Conservation (phyloP, 1,139 yeast species). For the Hemisphaericaspora xylanilytica region DNA sequence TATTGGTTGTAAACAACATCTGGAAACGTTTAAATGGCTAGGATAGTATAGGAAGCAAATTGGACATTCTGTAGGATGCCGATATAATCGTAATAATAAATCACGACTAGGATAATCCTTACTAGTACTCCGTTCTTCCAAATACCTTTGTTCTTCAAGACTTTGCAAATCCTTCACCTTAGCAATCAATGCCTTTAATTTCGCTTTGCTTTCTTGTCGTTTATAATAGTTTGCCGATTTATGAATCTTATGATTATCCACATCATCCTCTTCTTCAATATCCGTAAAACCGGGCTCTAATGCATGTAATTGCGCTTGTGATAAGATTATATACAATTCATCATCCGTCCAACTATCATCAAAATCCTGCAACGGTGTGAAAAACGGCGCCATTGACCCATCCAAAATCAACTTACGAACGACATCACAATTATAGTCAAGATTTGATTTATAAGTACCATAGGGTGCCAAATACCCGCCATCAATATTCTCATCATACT, state of each 20-base stretch:
- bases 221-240: slow-evolving; percentile 48
- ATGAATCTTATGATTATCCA: slow-evolving; percentile 57
- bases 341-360: slow-evolving; percentile 73
- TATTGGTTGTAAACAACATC: slow-evolving; percentile 91
- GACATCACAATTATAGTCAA: slow-evolving; percentile 70
- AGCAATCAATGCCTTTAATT: slow-evolving; percentile 48
- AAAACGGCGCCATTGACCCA: slow-evolving; percentile 84
- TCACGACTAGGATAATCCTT: slow-evolving; percentile 28
- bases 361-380: slow-evolving; percentile 82
- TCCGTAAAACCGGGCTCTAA: slow-evolving; percentile 54
- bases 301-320: slow-evolving; percentile 57
- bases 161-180: slow-evolving; percentile 52
- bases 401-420: slow-evolving; percentile 61
- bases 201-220: slow-evolving; percentile 53
- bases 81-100: slow-evolving; percentile 49
- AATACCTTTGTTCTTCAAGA: slow-evolving; percentile 48
- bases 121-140: slow-evolving; percentile 35
- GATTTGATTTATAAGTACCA: slow-evolving; percentile 75
- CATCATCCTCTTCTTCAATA: slow-evolving; percentile 50
- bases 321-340: slow-evolving; percentile 59
- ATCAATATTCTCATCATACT: slow-evolving; percentile 61
- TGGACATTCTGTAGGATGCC: slow-evolving; percentile 79
- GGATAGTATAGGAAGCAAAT: slow-evolving; percentile 92
- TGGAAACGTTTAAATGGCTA: slow-evolving; percentile 68
- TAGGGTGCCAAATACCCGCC: slow-evolving; percentile 85